These are phyloP conservation scores for Hibiscus tridactylites DNA, from an alignment of 345 rosid species.

Conservation along the genomic window DNA sequence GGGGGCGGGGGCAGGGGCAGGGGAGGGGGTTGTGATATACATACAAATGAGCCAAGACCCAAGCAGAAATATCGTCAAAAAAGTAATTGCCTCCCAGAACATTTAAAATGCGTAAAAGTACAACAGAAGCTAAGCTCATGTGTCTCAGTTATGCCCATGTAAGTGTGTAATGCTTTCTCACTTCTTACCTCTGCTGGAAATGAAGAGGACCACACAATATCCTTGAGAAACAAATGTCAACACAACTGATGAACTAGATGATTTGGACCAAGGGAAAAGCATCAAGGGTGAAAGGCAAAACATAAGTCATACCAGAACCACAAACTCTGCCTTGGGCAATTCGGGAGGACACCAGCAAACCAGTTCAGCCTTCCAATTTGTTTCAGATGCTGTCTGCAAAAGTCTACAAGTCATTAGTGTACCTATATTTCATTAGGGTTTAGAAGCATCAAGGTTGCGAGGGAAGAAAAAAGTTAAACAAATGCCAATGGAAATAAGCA, in stretches of 20 bases:
- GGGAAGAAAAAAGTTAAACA: neutral
- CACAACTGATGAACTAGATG: neutral
- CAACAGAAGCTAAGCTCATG: neutral
- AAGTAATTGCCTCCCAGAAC: neutral
- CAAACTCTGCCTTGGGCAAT: neutral
- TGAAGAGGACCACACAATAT: neutral
- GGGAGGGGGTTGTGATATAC: neutral
- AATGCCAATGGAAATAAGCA: neutral
- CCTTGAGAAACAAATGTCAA: neutral
- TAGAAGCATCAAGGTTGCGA: neutral
- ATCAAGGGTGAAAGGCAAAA: neutral
- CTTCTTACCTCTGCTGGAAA: neutral
- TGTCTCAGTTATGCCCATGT: neutral
- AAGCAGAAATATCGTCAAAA: neutral
- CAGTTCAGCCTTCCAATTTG: neutral
- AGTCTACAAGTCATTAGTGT: neutral
- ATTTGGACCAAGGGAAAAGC: neutral
- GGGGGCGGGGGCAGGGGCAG: neutral
- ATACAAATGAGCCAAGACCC: neutral
- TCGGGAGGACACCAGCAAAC: neutral
- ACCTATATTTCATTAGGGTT: neutral
- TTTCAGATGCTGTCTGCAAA: neutral
- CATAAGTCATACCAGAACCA: neutral
- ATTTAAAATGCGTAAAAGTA: neutral
- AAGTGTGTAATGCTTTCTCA: neutral